phyloP scores from a whole-genome alignment of 768 basidiomycete genomes.

The Chlorophyllum brunneum region DNA sequence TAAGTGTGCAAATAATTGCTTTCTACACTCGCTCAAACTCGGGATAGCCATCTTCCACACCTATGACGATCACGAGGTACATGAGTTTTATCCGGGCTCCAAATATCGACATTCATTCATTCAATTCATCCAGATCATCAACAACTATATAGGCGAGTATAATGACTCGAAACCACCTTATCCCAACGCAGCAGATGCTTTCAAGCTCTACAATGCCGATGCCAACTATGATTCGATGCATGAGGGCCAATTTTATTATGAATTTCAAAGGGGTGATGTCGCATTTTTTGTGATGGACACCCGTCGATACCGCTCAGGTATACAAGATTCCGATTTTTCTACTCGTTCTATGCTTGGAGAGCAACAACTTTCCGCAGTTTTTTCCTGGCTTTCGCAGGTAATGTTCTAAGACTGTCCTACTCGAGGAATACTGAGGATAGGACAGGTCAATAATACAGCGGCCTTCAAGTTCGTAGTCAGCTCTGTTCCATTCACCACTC shows the following conservation, averaged over 20 bases:
- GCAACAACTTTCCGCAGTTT: constrained; percentile 54
- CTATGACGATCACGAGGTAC: constrained; percentile 72
- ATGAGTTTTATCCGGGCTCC: neutral
- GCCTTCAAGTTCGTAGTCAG: constrained; percentile 77
- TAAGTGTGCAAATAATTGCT: constrained; percentile 31
- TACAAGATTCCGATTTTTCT: constrained; percentile 33
- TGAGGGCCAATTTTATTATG: constrained; percentile 48
- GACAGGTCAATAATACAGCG: constrained; percentile 60
- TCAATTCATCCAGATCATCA: constrained; percentile 41
- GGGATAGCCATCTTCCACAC: constrained; percentile 59
- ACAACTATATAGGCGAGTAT: constrained; percentile 60
- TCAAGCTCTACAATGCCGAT: constrained; percentile 56
- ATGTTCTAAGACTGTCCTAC: constrained; percentile 3
- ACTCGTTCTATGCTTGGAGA: constrained; percentile 68
- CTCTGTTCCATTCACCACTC: constrained; percentile 70
- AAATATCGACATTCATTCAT: neutral
- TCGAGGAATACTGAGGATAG: neutral
- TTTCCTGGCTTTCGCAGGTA: constrained; percentile 60
- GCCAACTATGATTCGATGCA: constrained; percentile 55
- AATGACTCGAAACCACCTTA: constrained; percentile 50
- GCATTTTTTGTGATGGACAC: constrained; percentile 83
- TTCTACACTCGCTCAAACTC: neutral
- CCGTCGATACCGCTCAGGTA: constrained; percentile 49
- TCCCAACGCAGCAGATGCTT: constrained; percentile 56
- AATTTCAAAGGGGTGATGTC: constrained; percentile 61